Conservation (phyloP, 2,329 filamentous ascomycete genomes). For the Colletotrichum sp. region DNA sequence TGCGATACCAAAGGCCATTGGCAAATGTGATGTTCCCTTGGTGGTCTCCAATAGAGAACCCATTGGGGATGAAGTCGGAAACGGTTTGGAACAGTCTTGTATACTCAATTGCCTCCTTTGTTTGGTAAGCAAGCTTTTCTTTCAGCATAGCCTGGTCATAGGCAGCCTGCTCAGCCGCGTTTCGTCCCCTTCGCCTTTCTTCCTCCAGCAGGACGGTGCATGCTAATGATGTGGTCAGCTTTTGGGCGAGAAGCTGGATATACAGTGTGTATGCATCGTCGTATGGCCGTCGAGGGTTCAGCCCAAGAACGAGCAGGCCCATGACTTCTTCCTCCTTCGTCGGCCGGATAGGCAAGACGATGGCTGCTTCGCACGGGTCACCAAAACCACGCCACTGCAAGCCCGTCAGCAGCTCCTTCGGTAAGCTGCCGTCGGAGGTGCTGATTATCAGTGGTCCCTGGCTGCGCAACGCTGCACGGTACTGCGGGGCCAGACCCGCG, state of each 20-base stretch:
- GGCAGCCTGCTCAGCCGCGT: slow-evolving; percentile 64
- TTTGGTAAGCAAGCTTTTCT: slow-evolving; percentile 64
- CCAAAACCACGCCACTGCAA: slow-evolving; percentile 68
- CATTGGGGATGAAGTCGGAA: slow-evolving; percentile 75
- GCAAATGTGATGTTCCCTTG: slow-evolving; percentile 71
- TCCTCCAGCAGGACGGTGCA: slow-evolving; percentile 75
- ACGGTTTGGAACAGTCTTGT: slow-evolving; percentile 72
- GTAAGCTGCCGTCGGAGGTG: slow-evolving; percentile 56
- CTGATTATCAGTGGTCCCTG: slow-evolving; percentile 44
- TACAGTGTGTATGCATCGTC: slow-evolving; percentile 76
- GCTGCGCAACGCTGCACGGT: slow-evolving; percentile 41
- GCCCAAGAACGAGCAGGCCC: slow-evolving; percentile 70
- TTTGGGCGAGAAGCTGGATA: slow-evolving; percentile 59
- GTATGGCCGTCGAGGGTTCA: slow-evolving; percentile 74
- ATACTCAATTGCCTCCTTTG: slow-evolving; percentile 52
- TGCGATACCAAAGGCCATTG: slow-evolving; percentile 68
- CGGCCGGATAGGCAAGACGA: slow-evolving; percentile 72
- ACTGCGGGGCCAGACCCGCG: slow-evolving; percentile 40
- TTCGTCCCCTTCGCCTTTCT: slow-evolving; percentile 63
- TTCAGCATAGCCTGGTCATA: slow-evolving; percentile 70
- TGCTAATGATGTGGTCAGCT: slow-evolving; percentile 69
- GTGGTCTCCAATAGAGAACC: slow-evolving; percentile 72
- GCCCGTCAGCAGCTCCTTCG: slow-evolving; percentile 60
- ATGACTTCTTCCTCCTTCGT: slow-evolving; percentile 68
- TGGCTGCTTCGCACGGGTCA: slow-evolving; percentile 66